These are phyloP conservation scores for Helianthus tuberosus DNA, from an alignment of 129 eudicot genomes.

Conservation along the genomic window DNA sequence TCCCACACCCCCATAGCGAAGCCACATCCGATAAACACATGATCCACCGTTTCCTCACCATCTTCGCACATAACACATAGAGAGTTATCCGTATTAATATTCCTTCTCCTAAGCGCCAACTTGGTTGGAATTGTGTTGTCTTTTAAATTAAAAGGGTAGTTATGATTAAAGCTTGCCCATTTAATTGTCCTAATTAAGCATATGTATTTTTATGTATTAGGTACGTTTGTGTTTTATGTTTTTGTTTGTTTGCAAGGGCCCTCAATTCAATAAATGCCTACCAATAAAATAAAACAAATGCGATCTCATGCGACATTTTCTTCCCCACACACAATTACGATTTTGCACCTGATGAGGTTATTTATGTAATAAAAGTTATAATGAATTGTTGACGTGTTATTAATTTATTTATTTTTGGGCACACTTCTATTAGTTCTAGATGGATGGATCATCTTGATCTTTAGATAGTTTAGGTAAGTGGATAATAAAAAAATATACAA, in stretches of 20 bases:
- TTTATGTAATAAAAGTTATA: not conserved
- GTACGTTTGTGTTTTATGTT: not conserved
- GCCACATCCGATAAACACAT: too few species aligned
- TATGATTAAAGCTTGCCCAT: not conserved
- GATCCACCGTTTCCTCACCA: too few species aligned
- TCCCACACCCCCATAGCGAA: too few species aligned
- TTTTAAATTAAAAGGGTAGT: not conserved
- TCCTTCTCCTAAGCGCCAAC: too few species aligned
- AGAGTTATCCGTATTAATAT: too few species aligned
- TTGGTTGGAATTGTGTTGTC: too few species aligned
- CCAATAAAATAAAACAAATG: slow-evolving; percentile 14
- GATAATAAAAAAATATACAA: too few species aligned
- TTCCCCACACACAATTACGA: slow-evolving; percentile 3
- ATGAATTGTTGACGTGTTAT: not conserved
- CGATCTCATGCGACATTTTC: not conserved
- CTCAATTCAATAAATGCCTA: slow-evolving; percentile 29
- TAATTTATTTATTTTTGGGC: not conserved
- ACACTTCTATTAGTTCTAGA: not conserved
- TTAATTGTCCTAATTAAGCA: not conserved
- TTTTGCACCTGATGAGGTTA: not conserved
- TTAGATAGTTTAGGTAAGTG: too few species aligned
- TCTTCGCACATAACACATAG: too few species aligned
- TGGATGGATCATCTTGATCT: too few species aligned
- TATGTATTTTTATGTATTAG: not conserved
- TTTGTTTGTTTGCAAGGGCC: slow-evolving; percentile 22